Percentiles rank a stretch among this genome's conserved stretches.
Evolutionary conservation across 208 protist genomes (phyloP).

Genomic region (Acanthamoeba divionensis): DNA sequence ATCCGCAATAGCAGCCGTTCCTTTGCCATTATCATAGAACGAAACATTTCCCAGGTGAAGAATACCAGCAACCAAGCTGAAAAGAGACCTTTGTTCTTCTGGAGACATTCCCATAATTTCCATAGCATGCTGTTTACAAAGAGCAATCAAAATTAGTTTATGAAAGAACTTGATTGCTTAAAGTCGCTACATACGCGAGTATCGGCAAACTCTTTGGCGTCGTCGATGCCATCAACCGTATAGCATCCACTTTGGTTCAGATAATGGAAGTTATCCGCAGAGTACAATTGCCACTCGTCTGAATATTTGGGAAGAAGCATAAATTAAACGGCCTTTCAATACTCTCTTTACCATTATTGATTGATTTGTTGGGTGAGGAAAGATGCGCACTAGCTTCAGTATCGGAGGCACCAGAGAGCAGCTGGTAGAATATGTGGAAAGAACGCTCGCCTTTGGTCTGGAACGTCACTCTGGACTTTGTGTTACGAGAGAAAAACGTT

Average conservation of each 20-base stretch:
- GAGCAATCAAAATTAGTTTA: no score
- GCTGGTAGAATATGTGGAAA: conserved; percentile 95
- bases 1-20: conserved; percentile 61
- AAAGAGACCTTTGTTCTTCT: conserved; percentile 69
- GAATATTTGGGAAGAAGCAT: no score
- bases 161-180: no score
- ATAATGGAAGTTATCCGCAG: conserved; percentile 79
- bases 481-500: conserved; percentile 41
- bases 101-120: conserved; percentile 81
- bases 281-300: conserved; percentile 42
- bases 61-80: conserved; percentile 75
- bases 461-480: no score
- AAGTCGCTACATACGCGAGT: no score
- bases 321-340: no score
- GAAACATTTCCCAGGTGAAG: conserved; percentile 81
- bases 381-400: neutral
- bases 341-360: no score
- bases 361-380: no score
- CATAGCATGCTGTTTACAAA: conserved; percentile 91
- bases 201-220: conserved; percentile 78
- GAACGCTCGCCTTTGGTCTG: conserved; percentile 84
- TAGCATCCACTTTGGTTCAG: conserved; percentile 76
- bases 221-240: conserved; percentile 76
- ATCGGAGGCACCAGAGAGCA: neutral
- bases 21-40: conserved; percentile 76